Base-by-base conservation (phyloP, 495 filamentous ascomycete genomes). In the Penicillium parvum region DNA sequence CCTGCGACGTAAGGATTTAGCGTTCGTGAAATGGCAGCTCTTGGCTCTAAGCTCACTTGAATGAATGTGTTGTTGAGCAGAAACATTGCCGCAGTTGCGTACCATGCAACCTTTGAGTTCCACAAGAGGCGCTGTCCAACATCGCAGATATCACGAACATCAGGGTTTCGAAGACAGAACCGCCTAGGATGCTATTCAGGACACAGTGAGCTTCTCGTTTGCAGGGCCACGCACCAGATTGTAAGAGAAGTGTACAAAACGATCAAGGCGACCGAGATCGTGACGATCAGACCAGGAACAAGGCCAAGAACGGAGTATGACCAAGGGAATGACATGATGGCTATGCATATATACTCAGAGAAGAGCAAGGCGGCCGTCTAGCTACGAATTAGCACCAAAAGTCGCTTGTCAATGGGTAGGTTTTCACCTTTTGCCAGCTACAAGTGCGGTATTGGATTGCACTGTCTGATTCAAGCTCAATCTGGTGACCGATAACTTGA, bases 251-350 rank as follows among this genome's bases (percentile, higher is more conserved):
- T 92, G 54, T 92, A 92, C 4, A 89, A 66, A 11, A 92, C 86
- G 21, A 84, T 52, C 7, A 54, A 70, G 11, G 86, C 85, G 33
- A 85, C 73, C 16, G 86, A 76, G 3, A 85, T 71, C 1, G 87
- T 92, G 45, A 90, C 55, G 45, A 92, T 88, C 45, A 92, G 57
- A n/a, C 86, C 86, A 1, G 87, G 86, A 12, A 90, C 85, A 18
- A 92, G 74, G 7, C 87, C 87, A 10, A 92, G 73, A 22, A 87
- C 71, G 7, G 85, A 86, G 65, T 92, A 92, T 0, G 85, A 88
- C 70, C 82, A 90, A 0, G 87, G 87, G 54, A 90, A 90, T 14
- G 84, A 88, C 87, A 92, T 92, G 55, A 90, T 92, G 21, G 87
- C 86, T 66, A 92, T 63, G 61, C 86, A 90, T 38, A 92, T 92